Evolutionary conservation across 2,329 filamentous ascomycete genomes (phyloP).

Genomic region (Fusarium nanum): DNA sequence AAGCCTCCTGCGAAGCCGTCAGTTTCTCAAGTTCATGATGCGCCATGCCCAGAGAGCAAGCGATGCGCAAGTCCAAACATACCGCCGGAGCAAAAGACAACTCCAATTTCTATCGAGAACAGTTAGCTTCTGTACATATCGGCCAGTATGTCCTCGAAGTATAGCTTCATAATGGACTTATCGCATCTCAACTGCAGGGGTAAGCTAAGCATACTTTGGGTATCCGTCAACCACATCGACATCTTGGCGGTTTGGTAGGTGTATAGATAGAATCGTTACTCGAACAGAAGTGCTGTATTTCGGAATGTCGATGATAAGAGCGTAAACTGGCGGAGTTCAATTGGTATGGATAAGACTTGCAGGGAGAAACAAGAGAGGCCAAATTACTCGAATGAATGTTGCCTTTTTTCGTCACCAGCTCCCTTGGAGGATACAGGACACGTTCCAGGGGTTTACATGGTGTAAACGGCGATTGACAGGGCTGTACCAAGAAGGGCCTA

Average conservation of each 20-base stretch:
- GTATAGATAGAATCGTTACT: background rate
- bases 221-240: conserved; percentile 95
- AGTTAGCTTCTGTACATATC: conserved; percentile 47
- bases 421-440: conserved; percentile 29
- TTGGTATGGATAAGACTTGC: conserved; percentile 19
- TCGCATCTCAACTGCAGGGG: conserved; percentile 16
- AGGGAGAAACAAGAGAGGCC: conserved; percentile 27
- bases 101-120: conserved; percentile 82
- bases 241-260: conserved; percentile 51
- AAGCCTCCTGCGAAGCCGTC: conserved; percentile 75
- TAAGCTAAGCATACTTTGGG: conserved; percentile 78
- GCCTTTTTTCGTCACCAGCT: conserved; percentile 38
- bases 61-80: conserved; percentile 60
- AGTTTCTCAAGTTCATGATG: conserved; percentile 34
- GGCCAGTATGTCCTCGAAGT: background rate
- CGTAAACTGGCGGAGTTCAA: background rate
- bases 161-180: conserved; percentile 1
- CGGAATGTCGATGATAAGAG: background rate
- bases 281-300: background rate
- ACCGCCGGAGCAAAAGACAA: conserved; percentile 98
- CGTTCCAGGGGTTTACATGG: conserved; percentile 38
- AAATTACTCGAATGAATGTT: conserved; percentile 36
- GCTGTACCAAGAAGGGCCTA: conserved; percentile 27
- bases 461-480: conserved; percentile 39
- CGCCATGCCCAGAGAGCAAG: conserved; percentile 30